Conservation (phyloP, 2,329 filamentous ascomycete genomes). For the Cadophora gregata region DNA sequence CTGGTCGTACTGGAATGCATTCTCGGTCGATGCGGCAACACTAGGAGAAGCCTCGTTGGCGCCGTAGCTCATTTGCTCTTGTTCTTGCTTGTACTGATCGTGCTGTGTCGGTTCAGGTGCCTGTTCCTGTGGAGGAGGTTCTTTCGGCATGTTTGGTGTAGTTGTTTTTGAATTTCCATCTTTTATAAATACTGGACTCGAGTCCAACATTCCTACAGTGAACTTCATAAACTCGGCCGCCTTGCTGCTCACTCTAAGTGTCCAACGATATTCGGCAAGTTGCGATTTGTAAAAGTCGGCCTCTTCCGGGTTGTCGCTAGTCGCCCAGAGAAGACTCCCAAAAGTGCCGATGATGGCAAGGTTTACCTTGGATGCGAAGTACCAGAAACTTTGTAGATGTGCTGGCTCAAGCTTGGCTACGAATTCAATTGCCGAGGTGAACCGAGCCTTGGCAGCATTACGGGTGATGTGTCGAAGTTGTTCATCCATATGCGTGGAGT, state of each 20-base stretch:
- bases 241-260: constrained; percentile 39
- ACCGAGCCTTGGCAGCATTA: constrained; percentile 47
- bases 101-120: not conserved
- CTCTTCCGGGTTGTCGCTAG: constrained; percentile 35
- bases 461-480: constrained; percentile 35
- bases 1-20: constrained; percentile 29
- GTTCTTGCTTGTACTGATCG: not conserved
- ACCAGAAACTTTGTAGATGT: constrained; percentile 54
- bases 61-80: constrained; percentile 8
- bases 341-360: constrained; percentile 51
- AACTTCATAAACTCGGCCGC: constrained; percentile 42
- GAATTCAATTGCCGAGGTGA: constrained; percentile 50
- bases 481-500: constrained; percentile 39
- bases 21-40: constrained; percentile 33
- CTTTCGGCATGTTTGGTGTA: constrained; percentile 27
- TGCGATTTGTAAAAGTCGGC: constrained; percentile 38
- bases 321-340: constrained; percentile 47
- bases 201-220: constrained; percentile 39
- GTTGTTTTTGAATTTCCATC: constrained; percentile 29
- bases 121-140: not conserved
- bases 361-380: constrained; percentile 51
- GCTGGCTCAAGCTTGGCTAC: constrained; percentile 50
- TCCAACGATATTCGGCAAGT: constrained; percentile 39
- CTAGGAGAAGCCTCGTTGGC: constrained; percentile 33
- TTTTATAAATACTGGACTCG: constrained; percentile 38